Evolutionary conservation across 208 protist species (phyloP).

Genomic region (Wallacemonas sp.): DNA sequence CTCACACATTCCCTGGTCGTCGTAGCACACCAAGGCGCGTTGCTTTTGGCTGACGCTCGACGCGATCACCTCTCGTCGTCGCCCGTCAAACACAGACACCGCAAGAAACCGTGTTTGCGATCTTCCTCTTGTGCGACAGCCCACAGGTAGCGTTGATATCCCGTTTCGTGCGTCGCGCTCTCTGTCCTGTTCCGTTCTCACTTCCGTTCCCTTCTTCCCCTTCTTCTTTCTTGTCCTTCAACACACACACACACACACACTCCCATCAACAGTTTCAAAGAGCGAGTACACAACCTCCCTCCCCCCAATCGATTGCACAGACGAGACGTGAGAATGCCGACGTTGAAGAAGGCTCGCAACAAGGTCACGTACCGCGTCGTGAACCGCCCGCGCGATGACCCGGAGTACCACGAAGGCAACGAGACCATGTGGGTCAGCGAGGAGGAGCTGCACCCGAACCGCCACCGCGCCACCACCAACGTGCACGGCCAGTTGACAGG

Average conservation of each 20-base stretch:
- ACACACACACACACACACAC: neutral
- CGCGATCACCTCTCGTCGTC: too few relatives aligned
- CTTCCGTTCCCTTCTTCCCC: neutral
- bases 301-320: neutral
- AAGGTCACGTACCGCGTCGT: conserved; percentile 70
- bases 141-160: too few relatives aligned
- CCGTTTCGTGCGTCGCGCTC: too few relatives aligned
- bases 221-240: conserved; percentile 12
- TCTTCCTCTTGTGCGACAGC: too few relatives aligned
- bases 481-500: conserved; percentile 8
- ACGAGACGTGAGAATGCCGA: conserved; percentile 24
- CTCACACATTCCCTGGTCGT: too few relatives aligned
- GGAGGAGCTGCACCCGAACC: conserved; percentile 51
- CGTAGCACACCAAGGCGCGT: too few relatives aligned
- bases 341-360: conserved; percentile 35
- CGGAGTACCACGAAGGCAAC: conserved; percentile 27
- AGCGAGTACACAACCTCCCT: neutral
- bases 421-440: conserved; percentile 59
- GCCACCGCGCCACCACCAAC: conserved; percentile 18
- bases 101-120: too few relatives aligned
- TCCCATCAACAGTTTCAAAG: neutral
- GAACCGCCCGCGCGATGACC: conserved; percentile 61
- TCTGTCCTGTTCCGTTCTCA: too few relatives aligned
- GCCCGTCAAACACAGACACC: too few relatives aligned
- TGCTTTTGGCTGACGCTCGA: too few relatives aligned